These are phyloP conservation scores for Orbilia ellipsospora DNA, from an alignment of 2,329 filamentous ascomycete species.

Conservation along the genomic window DNA sequence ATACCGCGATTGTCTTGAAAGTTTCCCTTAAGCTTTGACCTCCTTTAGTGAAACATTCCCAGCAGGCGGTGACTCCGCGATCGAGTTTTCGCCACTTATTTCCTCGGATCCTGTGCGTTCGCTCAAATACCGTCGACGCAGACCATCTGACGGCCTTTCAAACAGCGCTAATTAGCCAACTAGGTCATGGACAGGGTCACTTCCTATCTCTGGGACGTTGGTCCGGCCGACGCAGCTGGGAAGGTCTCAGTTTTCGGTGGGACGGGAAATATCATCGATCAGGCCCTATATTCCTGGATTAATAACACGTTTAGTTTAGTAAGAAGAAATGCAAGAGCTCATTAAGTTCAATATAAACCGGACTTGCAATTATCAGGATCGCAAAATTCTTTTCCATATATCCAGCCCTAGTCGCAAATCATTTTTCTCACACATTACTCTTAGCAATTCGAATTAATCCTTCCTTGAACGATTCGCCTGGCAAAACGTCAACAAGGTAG, in stretches of 20 bases:
- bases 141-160: conserved; percentile 26
- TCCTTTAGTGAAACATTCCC: no score
- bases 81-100: not conserved
- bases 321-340: no score
- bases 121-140: not conserved
- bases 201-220: conserved; percentile 3
- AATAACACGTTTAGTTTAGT: no score
- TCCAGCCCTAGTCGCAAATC: no score
- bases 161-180: conserved; percentile 23
- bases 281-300: no score
- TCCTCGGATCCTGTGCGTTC: not conserved
- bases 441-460: not conserved
- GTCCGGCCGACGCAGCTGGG: not conserved
- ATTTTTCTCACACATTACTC: not conserved
- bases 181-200: conserved; percentile 30
- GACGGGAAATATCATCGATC: conserved; percentile 3
- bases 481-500: conserved; percentile 35
- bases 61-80: no score
- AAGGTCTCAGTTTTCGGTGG: conserved; percentile 1
- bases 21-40: no score
- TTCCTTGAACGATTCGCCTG: conserved; percentile 11
- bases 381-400: no score
- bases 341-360: no score
- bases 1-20: no score
- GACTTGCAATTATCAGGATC: no score